These are phyloP conservation scores for Firmiana major DNA, from an alignment of 345 rosid genomes.

Conservation along the genomic window DNA sequence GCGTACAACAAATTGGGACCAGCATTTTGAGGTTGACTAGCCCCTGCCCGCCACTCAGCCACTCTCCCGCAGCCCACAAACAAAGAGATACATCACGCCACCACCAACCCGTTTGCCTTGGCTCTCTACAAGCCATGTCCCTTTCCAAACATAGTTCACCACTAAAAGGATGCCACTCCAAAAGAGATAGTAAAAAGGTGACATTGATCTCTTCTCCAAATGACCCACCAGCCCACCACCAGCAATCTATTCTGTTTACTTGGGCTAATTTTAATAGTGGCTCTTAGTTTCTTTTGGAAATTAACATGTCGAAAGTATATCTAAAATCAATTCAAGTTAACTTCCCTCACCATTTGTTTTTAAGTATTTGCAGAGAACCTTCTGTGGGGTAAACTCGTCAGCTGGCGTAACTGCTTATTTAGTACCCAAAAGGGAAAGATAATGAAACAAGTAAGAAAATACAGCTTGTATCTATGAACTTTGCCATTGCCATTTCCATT, in stretches of 20 bases:
- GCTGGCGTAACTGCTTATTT: background rate
- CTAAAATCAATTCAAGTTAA: background rate
- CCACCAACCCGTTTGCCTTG: background rate
- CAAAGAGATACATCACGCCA: background rate
- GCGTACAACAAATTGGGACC: background rate
- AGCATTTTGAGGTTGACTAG: background rate
- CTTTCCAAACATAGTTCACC: background rate
- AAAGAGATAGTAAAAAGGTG: background rate
- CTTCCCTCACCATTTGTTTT: no score
- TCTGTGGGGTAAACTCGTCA: background rate
- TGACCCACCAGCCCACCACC: background rate
- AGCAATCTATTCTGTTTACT: background rate
- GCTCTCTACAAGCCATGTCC: background rate
- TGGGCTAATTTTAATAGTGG: background rate
- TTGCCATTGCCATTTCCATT: background rate
- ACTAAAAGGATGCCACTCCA: background rate
- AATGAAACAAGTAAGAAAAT: background rate
- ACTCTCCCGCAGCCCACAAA: background rate
- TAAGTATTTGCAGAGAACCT: no score
- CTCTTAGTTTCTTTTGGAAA: background rate
- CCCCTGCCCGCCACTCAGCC: background rate
- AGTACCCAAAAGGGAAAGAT: background rate
- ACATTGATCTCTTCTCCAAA: background rate
- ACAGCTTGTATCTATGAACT: background rate
- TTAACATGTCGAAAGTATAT: background rate